phyloP scores from a whole-genome alignment of 352 stramenopile species.

The Phytophthora syringae region DNA sequence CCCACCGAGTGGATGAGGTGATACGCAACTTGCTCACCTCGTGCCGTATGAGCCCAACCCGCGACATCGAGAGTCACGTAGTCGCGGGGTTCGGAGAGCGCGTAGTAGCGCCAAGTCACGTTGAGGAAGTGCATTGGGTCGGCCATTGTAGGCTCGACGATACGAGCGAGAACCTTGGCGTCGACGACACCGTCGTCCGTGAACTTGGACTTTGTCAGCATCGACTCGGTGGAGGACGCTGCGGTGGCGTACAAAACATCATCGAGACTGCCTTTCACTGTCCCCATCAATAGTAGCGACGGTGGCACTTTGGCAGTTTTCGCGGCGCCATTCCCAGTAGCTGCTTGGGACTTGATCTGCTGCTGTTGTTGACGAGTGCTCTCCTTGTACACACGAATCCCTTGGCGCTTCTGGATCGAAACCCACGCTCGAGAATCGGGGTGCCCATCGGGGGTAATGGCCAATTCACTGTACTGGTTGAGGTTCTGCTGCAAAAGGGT shows the following conservation, averaged over 20 bases:
- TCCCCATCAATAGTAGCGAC: conserved; percentile 42
- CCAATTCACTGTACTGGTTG: conserved; percentile 30
- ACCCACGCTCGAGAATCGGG: conserved; percentile 38
- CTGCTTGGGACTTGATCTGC: conserved; percentile 31
- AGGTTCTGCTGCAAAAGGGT: conserved; percentile 38
- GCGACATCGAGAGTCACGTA: conserved; percentile 47
- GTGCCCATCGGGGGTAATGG: conserved; percentile 39
- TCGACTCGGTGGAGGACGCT: conserved; percentile 42
- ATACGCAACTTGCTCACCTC: conserved; percentile 41
- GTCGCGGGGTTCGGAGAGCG: conserved; percentile 43
- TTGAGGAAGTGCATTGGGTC: conserved; percentile 48
- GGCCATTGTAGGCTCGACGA: conserved; percentile 42
- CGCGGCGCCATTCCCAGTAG: conserved; percentile 16
- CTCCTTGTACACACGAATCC: conserved; percentile 47
- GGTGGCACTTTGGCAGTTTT: conserved; percentile 28
- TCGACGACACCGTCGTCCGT: conserved; percentile 39
- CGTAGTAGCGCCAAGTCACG: conserved; percentile 43
- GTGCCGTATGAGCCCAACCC: conserved; percentile 24
- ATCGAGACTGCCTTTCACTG: conserved; percentile 48
- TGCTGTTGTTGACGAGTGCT: conserved; percentile 31
- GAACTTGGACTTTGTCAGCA: conserved; percentile 43
- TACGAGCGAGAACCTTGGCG: conserved; percentile 35
- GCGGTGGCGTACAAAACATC: conserved; percentile 55
- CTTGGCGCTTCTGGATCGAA: conserved; percentile 37
- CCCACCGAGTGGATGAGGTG: conserved; percentile 49